Evolutionary conservation across 345 rosid species (phyloP).

Genomic region (Eucalyptus marginata): DNA sequence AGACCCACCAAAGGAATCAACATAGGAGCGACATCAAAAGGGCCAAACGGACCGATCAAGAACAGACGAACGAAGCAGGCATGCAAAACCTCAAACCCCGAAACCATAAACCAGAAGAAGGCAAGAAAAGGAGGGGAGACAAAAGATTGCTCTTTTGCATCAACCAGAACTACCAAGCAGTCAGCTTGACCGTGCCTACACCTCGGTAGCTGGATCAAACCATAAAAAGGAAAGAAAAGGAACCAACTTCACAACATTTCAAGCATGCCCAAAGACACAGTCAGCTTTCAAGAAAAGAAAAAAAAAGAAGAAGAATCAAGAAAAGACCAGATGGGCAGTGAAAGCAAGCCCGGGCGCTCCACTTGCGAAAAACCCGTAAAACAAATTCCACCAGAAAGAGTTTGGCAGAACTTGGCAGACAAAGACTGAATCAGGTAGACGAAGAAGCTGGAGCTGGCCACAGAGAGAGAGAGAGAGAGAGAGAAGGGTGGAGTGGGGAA

Average conservation of each 20-base stretch:
- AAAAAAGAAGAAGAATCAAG: background rate
- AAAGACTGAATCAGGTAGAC: background rate
- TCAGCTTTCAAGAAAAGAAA: background rate
- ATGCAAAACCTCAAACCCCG: background rate
- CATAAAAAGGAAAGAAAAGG: background rate
- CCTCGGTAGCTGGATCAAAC: background rate
- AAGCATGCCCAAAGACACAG: background rate
- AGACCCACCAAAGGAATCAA: background rate
- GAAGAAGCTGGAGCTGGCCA: background rate
- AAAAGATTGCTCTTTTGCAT: background rate
- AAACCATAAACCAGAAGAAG: background rate
- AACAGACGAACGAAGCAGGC: background rate
- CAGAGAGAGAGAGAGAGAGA: background rate
- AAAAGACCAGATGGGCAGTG: background rate
- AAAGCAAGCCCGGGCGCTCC: background rate
- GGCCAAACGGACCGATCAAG: background rate
- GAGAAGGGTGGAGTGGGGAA: background rate
- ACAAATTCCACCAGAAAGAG: background rate
- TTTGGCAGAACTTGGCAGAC: background rate
- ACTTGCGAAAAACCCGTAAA: background rate
- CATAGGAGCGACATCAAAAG: background rate
- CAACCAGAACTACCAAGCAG: background rate
- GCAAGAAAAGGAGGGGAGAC: background rate
- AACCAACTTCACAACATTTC: background rate
- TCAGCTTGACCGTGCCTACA: background rate